Conservation (phyloP, 2,329 filamentous ascomycete genomes). For the Cyclaneusma minus region DNA sequence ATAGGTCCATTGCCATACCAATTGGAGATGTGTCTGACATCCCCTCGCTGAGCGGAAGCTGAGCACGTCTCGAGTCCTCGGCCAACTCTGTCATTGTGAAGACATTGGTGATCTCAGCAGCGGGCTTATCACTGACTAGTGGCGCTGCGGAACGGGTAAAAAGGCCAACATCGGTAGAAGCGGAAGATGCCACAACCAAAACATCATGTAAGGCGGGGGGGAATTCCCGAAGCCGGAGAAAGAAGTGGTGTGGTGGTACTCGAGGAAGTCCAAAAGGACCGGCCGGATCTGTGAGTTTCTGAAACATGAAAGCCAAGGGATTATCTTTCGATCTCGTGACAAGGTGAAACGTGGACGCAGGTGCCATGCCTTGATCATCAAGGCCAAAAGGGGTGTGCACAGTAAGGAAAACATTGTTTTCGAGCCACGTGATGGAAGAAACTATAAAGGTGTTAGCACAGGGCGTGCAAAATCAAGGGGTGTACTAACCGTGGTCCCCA, state of each 20-base stretch:
- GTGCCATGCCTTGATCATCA: slow-evolving; percentile 32
- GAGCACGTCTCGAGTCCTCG: slow-evolving; percentile 61
- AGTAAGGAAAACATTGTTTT: slow-evolving; percentile 71
- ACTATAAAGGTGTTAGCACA: slow-evolving; percentile 31
- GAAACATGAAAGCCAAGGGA: slow-evolving; percentile 48
- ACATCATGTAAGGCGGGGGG: slow-evolving; percentile 67
- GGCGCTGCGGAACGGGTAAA: slow-evolving; percentile 58
- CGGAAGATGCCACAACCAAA: slow-evolving; percentile 69
- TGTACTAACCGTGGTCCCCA: slow-evolving; percentile 48
- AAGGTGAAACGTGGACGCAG: slow-evolving; percentile 61
- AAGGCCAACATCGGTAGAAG: slow-evolving; percentile 63
- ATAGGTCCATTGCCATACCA: slow-evolving; percentile 72
- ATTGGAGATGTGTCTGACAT: slow-evolving; percentile 61
- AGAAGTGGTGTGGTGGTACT: slow-evolving; percentile 58
- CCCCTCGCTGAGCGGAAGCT: slow-evolving; percentile 54
- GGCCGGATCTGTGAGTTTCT: slow-evolving; percentile 61
- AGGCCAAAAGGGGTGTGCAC: slow-evolving; percentile 56
- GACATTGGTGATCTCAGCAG: slow-evolving; percentile 43
- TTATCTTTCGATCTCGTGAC: slow-evolving; percentile 48
- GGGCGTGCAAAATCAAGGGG: neutral
- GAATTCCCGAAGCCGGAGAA: slow-evolving; percentile 65
- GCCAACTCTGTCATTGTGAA: slow-evolving; percentile 61
- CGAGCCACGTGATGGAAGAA: slow-evolving; percentile 73
- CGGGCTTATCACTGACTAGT: slow-evolving; percentile 42
- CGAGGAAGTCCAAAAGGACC: slow-evolving; percentile 52